Conservation (phyloP, 306 rosid species). For the Prunus mume region DNA sequence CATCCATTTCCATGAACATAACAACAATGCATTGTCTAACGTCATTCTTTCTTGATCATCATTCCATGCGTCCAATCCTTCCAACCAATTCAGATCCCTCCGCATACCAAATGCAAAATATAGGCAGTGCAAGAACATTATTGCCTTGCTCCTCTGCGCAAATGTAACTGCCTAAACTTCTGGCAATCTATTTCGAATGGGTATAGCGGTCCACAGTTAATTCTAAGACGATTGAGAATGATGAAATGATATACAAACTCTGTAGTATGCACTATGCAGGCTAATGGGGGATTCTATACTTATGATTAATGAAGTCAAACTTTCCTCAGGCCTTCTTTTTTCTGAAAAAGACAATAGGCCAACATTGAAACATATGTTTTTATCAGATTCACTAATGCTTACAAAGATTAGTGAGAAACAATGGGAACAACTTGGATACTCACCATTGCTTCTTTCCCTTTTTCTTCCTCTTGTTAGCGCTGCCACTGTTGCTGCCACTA, state of each 20-base stretch:
- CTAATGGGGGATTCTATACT: constrained; percentile 11
- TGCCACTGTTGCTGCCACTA: constrained; percentile 26
- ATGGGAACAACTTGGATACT: constrained; percentile 13
- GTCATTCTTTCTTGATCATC: neutral
- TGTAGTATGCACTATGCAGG: constrained; percentile 11
- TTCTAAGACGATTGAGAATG: constrained; percentile 9
- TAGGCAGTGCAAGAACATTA: neutral
- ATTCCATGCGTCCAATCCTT: neutral
- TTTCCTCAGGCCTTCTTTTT: constrained; percentile 32
- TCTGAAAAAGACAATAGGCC: constrained; percentile 19
- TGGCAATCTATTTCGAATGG: neutral
- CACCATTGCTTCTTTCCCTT: constrained; percentile 82
- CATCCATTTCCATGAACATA: neutral
- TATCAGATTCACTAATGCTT: constrained; percentile 27
- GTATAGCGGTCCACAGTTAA: constrained; percentile 2
- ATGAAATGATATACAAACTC: constrained; percentile 34
- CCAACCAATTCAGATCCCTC: neutral
- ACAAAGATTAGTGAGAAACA: constrained; percentile 25
- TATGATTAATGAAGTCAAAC: constrained; percentile 33
- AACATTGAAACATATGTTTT: constrained; percentile 25
- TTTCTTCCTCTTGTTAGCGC: constrained; percentile 74
- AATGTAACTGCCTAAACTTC: constrained; percentile 15
- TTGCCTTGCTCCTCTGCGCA: constrained; percentile 9
- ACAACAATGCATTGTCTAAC: neutral
- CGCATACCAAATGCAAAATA: neutral